Conservation (phyloP, 1,139 yeast species). For the Saccharomyces uvarum region DNA sequence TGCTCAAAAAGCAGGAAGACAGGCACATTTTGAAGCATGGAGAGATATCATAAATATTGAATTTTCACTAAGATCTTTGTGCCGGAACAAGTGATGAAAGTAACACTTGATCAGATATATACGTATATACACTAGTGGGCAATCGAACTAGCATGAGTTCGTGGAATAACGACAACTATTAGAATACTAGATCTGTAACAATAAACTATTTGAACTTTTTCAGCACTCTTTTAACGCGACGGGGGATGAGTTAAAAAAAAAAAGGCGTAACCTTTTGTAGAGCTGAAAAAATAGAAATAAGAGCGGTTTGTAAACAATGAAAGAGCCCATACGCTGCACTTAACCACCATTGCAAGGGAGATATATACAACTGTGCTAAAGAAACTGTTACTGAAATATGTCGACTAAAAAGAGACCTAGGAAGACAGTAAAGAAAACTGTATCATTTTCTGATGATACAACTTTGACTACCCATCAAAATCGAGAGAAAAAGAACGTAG, state of each 20-base stretch:
- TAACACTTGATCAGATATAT: not conserved
- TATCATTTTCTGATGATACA: constrained; percentile 35
- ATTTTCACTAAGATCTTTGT: constrained; percentile 31
- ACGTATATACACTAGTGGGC: not conserved
- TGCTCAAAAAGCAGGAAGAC: constrained; percentile 50
- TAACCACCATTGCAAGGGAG: not conserved
- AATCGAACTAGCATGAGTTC: not conserved
- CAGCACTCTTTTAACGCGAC: not conserved
- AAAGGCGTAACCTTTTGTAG: not conserved
- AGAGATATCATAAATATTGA: constrained; percentile 54
- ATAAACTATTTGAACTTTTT: not conserved
- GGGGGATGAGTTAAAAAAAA: not conserved
- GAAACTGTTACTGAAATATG: constrained; percentile 10
- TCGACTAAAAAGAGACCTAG: constrained; percentile 18
- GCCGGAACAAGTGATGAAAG: constrained; percentile 4
- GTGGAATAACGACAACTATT: not conserved
- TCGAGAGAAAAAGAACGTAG: constrained; percentile 22
- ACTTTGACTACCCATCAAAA: constrained; percentile 22
- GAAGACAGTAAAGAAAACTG: constrained; percentile 30
- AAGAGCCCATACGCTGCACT: not conserved
- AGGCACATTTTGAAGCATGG: constrained; percentile 55
- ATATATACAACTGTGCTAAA: not conserved
- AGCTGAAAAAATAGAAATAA: not conserved
- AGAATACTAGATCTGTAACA: not conserved
- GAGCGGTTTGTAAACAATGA: not conserved